Evolutionary conservation across 2,329 filamentous ascomycete genomes (phyloP).

Genomic region (Fusarium incarnatum): DNA sequence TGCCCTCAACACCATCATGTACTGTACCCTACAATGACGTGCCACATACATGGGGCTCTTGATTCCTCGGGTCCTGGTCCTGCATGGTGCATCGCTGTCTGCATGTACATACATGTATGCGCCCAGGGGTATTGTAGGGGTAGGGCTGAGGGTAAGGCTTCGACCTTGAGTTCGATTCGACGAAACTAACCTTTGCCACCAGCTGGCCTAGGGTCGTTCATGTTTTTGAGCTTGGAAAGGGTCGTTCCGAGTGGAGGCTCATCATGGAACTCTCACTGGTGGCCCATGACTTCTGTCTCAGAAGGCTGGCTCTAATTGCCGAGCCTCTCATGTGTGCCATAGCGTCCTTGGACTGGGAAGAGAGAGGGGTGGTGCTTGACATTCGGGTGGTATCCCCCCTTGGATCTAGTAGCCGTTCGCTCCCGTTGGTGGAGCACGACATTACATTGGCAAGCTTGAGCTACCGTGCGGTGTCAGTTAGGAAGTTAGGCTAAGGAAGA

Average conservation of each 20-base stretch:
- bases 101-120: constrained; percentile 32
- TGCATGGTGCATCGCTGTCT: constrained; percentile 31
- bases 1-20: constrained; percentile 13
- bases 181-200: constrained; percentile 40
- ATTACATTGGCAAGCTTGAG: constrained; percentile 28
- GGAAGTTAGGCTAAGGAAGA: constrained; percentile 28
- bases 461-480: constrained; percentile 14
- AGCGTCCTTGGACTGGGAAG: constrained; percentile 21
- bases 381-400: constrained; percentile 33
- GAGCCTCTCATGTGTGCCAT: constrained; percentile 36
- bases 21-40: constrained; percentile 35
- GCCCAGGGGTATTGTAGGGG: constrained; percentile 25
- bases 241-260: constrained; percentile 43
- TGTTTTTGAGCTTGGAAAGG: constrained; percentile 44
- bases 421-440: constrained; percentile 44
- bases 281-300: constrained; percentile 31
- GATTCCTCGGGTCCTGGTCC: constrained; percentile 25
- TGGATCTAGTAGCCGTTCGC: constrained; percentile 45
- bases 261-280: constrained; percentile 34
- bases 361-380: constrained; percentile 28
- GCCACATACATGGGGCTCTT: constrained; percentile 33
- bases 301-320: constrained; percentile 38
- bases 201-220: constrained; percentile 44
- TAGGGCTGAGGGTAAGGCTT: constrained; percentile 46
- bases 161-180: constrained; percentile 40